Conservation (phyloP, 2,329 filamentous ascomycete species). For the Zelopaecilomyces penicillatus region DNA sequence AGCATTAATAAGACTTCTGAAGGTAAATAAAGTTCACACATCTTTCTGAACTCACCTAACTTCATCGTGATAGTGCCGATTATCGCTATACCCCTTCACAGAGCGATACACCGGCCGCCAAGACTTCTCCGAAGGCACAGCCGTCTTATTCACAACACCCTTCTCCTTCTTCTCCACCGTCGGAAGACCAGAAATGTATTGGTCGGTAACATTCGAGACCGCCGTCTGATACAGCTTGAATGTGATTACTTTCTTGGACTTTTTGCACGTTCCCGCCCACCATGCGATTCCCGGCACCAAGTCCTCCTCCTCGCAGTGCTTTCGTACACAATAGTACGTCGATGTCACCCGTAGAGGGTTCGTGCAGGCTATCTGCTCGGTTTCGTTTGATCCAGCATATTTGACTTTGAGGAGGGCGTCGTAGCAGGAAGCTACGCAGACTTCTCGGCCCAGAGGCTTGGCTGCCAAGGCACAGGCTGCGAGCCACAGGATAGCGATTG, state of each 20-base stretch:
- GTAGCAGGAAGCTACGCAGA: constrained; percentile 15
- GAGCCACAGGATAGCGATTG: constrained; percentile 1
- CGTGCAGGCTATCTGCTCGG: constrained; percentile 11
- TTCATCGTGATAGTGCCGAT: too few species aligned
- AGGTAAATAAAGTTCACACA: too few species aligned
- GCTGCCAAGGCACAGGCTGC: constrained; percentile 7
- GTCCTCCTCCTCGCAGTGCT: constrained; percentile 10
- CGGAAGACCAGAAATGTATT: constrained; percentile 9
- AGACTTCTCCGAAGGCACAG: constrained; percentile 6
- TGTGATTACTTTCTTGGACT: constrained; percentile 11
- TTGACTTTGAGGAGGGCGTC: constrained; percentile 12
- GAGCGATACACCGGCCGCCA: constrained; percentile 9
- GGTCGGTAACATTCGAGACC: constrained; percentile 7
- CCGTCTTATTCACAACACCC: constrained; percentile 1
- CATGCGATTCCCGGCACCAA: constrained; percentile 10
- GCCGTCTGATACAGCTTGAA: constrained; percentile 6
- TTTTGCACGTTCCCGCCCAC: constrained; percentile 13
- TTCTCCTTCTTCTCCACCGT: constrained; percentile 9
- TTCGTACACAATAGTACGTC: constrained; percentile 11
- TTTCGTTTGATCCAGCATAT: constrained; percentile 7
- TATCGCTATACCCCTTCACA: not conserved
- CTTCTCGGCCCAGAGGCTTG: constrained; percentile 12
- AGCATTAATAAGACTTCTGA: too few species aligned
- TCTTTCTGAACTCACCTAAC: too few species aligned
- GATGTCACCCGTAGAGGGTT: constrained; percentile 12